These are phyloP conservation scores for Apiospora malaysiana DNA, from an alignment of 2,329 filamentous ascomycete genomes.

Conservation along the genomic window DNA sequence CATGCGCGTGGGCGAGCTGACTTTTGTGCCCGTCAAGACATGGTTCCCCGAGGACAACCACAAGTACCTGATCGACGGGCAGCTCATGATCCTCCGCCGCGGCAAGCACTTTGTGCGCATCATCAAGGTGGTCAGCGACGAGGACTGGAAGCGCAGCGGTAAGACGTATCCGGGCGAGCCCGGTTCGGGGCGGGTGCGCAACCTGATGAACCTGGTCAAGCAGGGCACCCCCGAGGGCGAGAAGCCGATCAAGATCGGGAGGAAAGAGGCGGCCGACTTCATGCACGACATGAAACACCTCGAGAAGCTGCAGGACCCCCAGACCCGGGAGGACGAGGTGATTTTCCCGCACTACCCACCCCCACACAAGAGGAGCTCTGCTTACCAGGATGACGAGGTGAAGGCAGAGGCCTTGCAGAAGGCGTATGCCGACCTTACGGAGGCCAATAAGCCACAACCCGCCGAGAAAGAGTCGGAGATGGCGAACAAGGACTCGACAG, in stretches of 20 bases:
- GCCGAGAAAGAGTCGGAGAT: neutral
- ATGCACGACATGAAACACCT: slow-evolving; percentile 1
- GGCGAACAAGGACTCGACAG: neutral
- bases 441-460: neutral
- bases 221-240: neutral
- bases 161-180: slow-evolving; percentile 60
- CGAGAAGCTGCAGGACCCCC: neutral
- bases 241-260: neutral
- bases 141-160: slow-evolving; percentile 57
- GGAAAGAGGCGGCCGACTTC: neutral
- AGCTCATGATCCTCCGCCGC: slow-evolving; percentile 64
- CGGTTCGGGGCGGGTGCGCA: slow-evolving; percentile 53
- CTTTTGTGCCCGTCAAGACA: slow-evolving; percentile 66
- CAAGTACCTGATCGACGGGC: slow-evolving; percentile 65
- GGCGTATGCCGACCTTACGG: neutral
- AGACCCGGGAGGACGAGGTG: neutral
- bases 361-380: neutral
- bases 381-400: neutral
- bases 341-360: slow-evolving; percentile 6
- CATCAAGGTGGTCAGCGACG: slow-evolving; percentile 63
- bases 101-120: slow-evolving; percentile 69
- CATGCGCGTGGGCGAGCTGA: slow-evolving; percentile 56
- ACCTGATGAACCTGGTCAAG: slow-evolving; percentile 42
- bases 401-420: neutral
- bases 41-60: slow-evolving; percentile 63